phyloP scores from a whole-genome alignment of 495 filamentous ascomycete species.

The Aspergillus panamensis region DNA sequence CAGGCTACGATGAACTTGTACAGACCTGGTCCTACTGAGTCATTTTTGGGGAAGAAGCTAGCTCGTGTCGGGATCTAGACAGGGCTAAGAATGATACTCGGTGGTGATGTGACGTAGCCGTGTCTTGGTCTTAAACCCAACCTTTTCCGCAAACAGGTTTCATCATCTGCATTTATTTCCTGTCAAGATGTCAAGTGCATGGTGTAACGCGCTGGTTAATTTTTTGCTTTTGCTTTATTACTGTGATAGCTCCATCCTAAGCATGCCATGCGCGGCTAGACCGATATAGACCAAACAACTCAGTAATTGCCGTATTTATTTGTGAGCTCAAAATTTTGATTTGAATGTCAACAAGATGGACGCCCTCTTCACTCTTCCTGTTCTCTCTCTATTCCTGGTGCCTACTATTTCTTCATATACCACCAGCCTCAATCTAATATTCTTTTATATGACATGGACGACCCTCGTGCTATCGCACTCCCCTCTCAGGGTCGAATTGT shows the following conservation, averaged over 20 bases:
- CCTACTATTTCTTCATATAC: slow-evolving; percentile 58
- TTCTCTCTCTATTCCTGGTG: slow-evolving; percentile 61
- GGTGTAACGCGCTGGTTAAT: background rate
- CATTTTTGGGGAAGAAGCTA: too few relatives aligned
- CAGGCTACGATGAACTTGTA: too few relatives aligned
- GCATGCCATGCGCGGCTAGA: too few relatives aligned
- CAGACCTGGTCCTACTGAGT: too few relatives aligned
- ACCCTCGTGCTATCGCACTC: slow-evolving; percentile 75
- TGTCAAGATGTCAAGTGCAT: background rate
- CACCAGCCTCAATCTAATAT: slow-evolving; percentile 77
- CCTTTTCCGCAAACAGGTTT: background rate
- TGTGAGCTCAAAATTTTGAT: background rate
- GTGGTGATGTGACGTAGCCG: background rate
- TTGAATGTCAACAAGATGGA: slow-evolving; percentile 43
- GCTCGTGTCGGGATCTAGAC: background rate
- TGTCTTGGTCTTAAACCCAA: background rate
- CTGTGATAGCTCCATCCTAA: background rate
- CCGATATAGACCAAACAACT: too few relatives aligned
- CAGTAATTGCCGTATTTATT: too few relatives aligned
- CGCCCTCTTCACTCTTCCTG: slow-evolving; percentile 65
- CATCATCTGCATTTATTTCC: background rate
- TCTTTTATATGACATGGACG: slow-evolving; percentile 89
- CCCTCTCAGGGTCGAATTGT: slow-evolving; percentile 70
- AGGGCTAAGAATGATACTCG: background rate
- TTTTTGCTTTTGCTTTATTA: background rate